These are phyloP conservation scores for Oryza punctata DNA, from an alignment of 176 grass and related monocot genomes.

Conservation along the genomic window DNA sequence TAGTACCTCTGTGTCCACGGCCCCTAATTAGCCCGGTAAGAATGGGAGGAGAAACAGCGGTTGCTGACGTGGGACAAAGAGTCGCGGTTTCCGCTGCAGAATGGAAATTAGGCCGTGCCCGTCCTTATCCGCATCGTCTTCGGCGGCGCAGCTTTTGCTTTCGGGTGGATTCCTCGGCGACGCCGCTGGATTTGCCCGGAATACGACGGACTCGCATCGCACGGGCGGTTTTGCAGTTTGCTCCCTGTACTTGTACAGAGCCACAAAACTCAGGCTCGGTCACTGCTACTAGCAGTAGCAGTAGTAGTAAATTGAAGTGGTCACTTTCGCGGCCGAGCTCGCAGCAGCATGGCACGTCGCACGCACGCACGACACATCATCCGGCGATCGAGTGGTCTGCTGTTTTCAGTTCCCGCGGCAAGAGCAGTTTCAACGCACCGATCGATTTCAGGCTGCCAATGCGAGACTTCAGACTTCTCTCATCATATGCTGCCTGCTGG, in stretches of 20 bases:
- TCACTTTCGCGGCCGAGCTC: too few species aligned
- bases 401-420: conserved; percentile 31
- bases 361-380: too few species aligned
- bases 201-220: background rate
- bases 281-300: too few species aligned
- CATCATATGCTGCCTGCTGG: background rate
- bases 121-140: conserved; percentile 31
- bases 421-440: background rate
- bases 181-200: conserved; percentile 16
- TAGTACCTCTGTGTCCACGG: too few species aligned
- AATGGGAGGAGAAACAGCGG: background rate
- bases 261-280: too few species aligned
- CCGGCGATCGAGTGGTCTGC: background rate
- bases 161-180: conserved; percentile 30
- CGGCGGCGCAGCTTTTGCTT: background rate
- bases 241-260: background rate
- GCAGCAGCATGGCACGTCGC: too few species aligned
- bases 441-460: background rate
- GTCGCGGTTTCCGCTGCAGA: background rate
- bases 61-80: background rate
- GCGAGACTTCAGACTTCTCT: background rate
- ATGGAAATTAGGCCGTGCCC: background rate
- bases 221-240: background rate
- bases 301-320: background rate
- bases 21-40: background rate